Evolutionary conservation across 129 eudicot genomes (phyloP).

Genomic region (Centella asiatica): DNA sequence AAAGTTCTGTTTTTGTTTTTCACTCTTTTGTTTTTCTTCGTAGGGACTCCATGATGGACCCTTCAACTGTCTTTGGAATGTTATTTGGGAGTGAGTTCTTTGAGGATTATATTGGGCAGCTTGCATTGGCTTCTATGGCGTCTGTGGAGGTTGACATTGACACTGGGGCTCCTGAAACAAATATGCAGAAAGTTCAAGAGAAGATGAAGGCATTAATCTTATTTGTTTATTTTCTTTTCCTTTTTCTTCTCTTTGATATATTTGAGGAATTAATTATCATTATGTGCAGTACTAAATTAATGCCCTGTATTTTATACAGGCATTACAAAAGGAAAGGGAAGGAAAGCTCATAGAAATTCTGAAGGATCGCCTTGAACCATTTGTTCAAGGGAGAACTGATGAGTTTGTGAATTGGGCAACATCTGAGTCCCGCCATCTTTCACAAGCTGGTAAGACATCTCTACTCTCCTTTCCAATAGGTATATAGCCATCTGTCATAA

Average conservation of each 20-base stretch:
- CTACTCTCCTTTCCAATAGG: not conserved
- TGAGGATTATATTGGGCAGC: conserved; percentile 82
- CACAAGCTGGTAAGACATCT: conserved; percentile 61
- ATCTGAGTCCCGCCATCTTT: conserved; percentile 64
- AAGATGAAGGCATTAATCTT: conserved; percentile 65
- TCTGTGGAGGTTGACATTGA: conserved; percentile 57
- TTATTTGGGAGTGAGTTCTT: conserved; percentile 76
- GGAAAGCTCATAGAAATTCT: conserved; percentile 53
- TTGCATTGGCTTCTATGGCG: conserved; percentile 57
- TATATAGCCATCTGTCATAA: not conserved
- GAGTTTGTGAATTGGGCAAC: conserved; percentile 74
- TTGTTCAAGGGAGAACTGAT: conserved; percentile 50
- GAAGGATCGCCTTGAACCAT: conserved; percentile 62
- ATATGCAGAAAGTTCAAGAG: conserved; percentile 58
- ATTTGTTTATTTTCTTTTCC: too few species aligned
- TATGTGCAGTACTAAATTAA: not conserved
- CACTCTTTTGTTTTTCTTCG: conserved; percentile 7
- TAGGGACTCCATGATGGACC: conserved; percentile 85
- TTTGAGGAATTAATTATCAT: conserved; percentile 1
- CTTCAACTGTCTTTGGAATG: conserved; percentile 89
- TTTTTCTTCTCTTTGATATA: conserved; percentile 6
- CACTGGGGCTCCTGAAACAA: conserved; percentile 47
- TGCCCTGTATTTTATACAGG: conserved; percentile 30
- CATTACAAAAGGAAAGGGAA: conserved; percentile 70
- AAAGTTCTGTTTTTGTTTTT: not conserved